Evolutionary conservation across 257 asterid genomes (phyloP), one percentile per base, ranked within the genome.

Genomic region (Solanum sejunctum): DNA sequence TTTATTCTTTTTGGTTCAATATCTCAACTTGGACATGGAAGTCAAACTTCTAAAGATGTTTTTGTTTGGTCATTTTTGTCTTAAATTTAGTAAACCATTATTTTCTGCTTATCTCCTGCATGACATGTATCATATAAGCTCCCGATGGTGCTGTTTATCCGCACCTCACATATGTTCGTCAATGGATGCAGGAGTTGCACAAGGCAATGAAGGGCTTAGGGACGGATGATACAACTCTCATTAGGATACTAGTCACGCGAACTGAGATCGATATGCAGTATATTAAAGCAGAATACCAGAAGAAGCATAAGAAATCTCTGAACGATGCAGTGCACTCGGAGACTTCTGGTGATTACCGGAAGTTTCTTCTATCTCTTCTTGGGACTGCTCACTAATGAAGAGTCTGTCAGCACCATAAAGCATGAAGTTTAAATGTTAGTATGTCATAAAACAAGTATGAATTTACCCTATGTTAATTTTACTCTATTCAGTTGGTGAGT

Each of bases 171-270:
- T 32, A 12, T 32, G 63, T 41, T 12, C 28, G 2, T 51, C 79
- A 16, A 9, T 78, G 28, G 43, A 12, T 55, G 55, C 87, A 97
- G 99, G 90, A 88, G 86, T 88, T 97, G 88, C 91, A 85, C 81
- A 92, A 92, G 92, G 97, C 99, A 70, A 97, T 97, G 99, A 92
- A 97, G 90, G 99, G 98, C 85, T 12, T 95, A 86, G 99, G 99
- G 84, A 97, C 99, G 12, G 84, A 93, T 23, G 99, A 97, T 54
- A 36, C 96, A 5, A 88, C 95, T 26, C 94, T 97, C 43, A 91
- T 66, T 39, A 89, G 99, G 84, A 87, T 93, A 49, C 87, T 97
- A 63, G 98, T 91, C 79, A 95, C 99, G 0, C 91, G 99, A 85
- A 88, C 98, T 10, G 99, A 97, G 91, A 93, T 97, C 8, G 99